Evolutionary conservation across 225 moss, liverwort and hornwort genomes (phyloP).

Genomic region (Marchantia polymorpha): DNA sequence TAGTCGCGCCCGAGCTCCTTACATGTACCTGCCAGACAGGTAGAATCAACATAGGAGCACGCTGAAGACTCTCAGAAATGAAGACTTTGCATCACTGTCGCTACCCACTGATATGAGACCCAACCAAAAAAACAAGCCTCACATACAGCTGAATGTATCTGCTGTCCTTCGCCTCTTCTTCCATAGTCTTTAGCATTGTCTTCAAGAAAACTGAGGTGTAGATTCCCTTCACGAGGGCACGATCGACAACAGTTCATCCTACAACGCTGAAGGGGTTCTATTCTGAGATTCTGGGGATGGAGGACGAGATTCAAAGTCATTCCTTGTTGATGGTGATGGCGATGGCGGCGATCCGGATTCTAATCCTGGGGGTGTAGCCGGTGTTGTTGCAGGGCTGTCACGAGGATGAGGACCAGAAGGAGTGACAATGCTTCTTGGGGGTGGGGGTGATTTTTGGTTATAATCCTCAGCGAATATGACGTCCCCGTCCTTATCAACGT

Average conservation of each 20-base stretch:
- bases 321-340: background rate
- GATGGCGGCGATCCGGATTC: background rate
- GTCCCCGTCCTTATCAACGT: background rate
- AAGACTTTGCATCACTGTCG: background rate
- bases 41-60: background rate
- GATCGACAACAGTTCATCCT: background rate
- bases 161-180: background rate
- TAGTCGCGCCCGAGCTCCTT: background rate
- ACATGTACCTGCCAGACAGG: background rate
- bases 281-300: background rate
- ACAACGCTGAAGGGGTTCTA: no score
- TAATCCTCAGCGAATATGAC: background rate
- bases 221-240: background rate
- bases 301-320: background rate
- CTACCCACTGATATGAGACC: background rate
- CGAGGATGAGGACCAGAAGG: background rate
- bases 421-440: background rate
- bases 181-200: no score
- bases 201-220: background rate
- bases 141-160: background rate
- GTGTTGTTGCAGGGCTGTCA: background rate
- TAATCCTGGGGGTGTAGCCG: background rate
- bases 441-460: background rate
- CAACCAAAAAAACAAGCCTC: background rate
- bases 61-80: background rate